These are phyloP conservation scores for Phytophthora tentaculata DNA, from an alignment of 352 stramenopile genomes.

Conservation along the genomic window DNA sequence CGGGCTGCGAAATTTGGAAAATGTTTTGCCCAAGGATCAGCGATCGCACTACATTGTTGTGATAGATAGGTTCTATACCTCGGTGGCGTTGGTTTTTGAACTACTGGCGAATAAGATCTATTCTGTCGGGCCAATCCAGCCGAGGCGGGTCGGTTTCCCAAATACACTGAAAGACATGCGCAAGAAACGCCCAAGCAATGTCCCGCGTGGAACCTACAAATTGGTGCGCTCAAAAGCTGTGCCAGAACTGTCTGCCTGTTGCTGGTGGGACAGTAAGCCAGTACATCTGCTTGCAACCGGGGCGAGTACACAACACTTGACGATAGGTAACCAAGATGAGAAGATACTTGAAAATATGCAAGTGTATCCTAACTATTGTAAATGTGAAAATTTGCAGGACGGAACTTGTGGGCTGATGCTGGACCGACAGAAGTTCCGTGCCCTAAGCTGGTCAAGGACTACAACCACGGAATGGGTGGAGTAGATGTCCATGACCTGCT, in stretches of 20 bases:
- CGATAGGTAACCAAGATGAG: neutral
- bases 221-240: neutral
- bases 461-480: neutral
- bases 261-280: neutral
- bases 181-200: neutral
- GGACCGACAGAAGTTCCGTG: neutral
- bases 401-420: neutral
- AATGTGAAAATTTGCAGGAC: neutral
- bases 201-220: neutral
- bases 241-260: neutral
- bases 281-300: neutral
- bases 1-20: neutral
- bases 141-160: neutral
- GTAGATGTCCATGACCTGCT: slow-evolving; percentile 2
- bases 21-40: neutral
- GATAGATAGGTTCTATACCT: neutral
- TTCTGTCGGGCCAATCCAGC: neutral
- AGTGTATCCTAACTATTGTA: neutral
- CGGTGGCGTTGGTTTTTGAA: neutral
- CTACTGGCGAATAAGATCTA: neutral
- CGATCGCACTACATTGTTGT: neutral
- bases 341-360: neutral
- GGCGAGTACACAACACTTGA: neutral
- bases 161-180: neutral
- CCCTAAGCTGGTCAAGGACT: neutral